A percentile compares a stretch with the other conserved stretches of the same genome.
These are phyloP conservation scores for Xylaria palmicola DNA, from an alignment of 495 filamentous ascomycete genomes.

Conservation along the genomic window DNA sequence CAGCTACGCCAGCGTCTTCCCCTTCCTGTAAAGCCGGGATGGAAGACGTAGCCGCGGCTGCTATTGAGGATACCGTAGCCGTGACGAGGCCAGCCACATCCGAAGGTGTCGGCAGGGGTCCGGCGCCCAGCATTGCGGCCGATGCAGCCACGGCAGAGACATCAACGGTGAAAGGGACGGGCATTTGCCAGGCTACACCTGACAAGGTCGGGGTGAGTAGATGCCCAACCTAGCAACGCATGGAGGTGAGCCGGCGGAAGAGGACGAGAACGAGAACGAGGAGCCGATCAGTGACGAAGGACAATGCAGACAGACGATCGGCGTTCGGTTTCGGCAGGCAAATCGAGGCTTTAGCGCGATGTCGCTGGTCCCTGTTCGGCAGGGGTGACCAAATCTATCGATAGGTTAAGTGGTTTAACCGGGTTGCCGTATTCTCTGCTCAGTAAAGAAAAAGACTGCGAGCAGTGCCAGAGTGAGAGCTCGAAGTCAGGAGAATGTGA, in stretches of 20 bases:
- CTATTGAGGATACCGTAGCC: conserved; percentile 33
- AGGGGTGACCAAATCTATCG: background rate
- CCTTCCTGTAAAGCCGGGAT: background rate
- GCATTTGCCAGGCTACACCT: conserved; percentile 20
- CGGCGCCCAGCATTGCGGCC: conserved; percentile 29
- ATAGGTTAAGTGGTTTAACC: background rate
- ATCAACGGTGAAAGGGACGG: conserved; percentile 22
- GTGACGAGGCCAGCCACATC: conserved; percentile 29
- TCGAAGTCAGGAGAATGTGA: no score
- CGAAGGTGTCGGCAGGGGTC: conserved; percentile 25
- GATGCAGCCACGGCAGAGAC: conserved; percentile 23
- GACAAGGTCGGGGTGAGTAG: conserved; percentile 12
- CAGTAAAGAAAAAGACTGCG: background rate
- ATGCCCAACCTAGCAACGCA: background rate
- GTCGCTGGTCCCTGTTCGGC: background rate
- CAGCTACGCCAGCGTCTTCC: background rate
- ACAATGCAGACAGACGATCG: background rate
- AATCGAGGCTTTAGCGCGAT: conserved; percentile 5
- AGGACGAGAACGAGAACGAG: conserved; percentile 12
- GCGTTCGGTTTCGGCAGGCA: conserved; percentile 20
- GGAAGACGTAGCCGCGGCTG: conserved; percentile 20
- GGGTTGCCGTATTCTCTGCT: background rate
- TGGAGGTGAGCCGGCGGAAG: background rate
- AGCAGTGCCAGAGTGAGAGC: background rate
- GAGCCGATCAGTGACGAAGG: background rate